phyloP scores from a whole-genome alignment of 805 yeast species.

The Metschnikowia reukaufii region DNA sequence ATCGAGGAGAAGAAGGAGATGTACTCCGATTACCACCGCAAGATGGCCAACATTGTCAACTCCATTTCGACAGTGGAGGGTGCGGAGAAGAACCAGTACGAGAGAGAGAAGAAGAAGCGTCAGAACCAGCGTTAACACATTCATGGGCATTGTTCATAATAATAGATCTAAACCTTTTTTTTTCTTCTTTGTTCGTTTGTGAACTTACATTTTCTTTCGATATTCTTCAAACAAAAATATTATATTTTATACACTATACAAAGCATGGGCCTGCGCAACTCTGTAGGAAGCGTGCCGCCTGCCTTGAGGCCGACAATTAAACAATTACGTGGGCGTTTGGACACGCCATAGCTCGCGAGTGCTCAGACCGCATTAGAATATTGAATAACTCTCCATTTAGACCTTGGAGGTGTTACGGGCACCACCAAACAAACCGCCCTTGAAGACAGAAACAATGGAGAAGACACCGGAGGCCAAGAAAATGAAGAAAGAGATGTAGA shows the following conservation, averaged over 20 bases:
- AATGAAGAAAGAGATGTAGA: conserved; percentile 78
- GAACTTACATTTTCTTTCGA: no score
- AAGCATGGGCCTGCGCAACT: neutral
- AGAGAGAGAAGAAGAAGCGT: conserved; percentile 73
- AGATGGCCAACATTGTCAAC: conserved; percentile 84
- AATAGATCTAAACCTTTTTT: neutral
- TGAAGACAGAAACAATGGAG: conserved; percentile 55
- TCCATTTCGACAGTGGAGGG: conserved; percentile 93
- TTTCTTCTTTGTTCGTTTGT: no score
- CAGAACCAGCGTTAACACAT: conserved; percentile 33
- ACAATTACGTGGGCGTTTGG: no score
- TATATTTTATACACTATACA: conserved; percentile 9
- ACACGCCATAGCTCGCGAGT: neutral
- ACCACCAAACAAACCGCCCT: conserved; percentile 47
- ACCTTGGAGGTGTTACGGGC: conserved; percentile 20
- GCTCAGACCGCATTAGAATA: neutral
- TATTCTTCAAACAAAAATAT: neutral
- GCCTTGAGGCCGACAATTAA: conserved; percentile 2
- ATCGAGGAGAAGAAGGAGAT: conserved; percentile 73
- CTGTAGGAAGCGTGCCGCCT: neutral
- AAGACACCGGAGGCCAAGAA: conserved; percentile 66
- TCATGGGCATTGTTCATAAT: neutral
- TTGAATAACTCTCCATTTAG: neutral
- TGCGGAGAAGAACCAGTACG: conserved; percentile 89
- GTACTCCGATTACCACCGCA: conserved; percentile 79